These are phyloP conservation scores for Penicillium psychrofluorescens DNA, from an alignment of 495 filamentous ascomycete genomes.

Conservation along the genomic window DNA sequence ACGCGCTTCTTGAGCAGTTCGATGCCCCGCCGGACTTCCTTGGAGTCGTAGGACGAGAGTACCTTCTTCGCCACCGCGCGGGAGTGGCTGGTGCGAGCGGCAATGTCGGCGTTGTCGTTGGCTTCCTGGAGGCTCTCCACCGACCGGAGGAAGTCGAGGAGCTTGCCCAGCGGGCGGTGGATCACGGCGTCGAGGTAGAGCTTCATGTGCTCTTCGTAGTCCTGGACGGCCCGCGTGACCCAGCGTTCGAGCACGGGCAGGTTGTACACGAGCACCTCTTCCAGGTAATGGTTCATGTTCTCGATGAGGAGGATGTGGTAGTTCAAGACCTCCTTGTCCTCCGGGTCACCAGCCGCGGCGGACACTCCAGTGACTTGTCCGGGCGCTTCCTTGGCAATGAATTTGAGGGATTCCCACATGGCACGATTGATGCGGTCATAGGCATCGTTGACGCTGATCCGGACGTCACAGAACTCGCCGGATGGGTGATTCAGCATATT, in stretches of 20 bases:
- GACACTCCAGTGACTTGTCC: constrained; percentile 39
- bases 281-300: constrained; percentile 96
- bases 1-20: constrained; percentile 82
- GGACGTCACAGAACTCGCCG: constrained; percentile 55
- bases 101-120: constrained; percentile 45
- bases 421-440: constrained; percentile 85
- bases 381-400: constrained; percentile 90
- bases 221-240: constrained; percentile 65
- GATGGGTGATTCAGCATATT: constrained; percentile 59
- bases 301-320: constrained; percentile 96
- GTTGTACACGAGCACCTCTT: constrained; percentile 73
- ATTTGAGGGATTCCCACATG: constrained; percentile 94
- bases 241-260: constrained; percentile 75
- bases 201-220: constrained; percentile 81
- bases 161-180: constrained; percentile 77
- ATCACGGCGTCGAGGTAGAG: constrained; percentile 84
- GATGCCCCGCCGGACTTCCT: constrained; percentile 77
- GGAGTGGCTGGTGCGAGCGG: constrained; percentile 69
- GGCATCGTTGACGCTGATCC: constrained; percentile 73
- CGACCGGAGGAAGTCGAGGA: constrained; percentile 83
- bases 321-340: constrained; percentile 93
- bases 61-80: constrained; percentile 78
- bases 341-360: constrained; percentile 59
- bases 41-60: constrained; percentile 66
- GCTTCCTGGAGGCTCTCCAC: constrained; percentile 60